These are phyloP conservation scores for Boletellus emodensis DNA, from an alignment of 768 basidiomycete genomes.

Conservation along the genomic window DNA sequence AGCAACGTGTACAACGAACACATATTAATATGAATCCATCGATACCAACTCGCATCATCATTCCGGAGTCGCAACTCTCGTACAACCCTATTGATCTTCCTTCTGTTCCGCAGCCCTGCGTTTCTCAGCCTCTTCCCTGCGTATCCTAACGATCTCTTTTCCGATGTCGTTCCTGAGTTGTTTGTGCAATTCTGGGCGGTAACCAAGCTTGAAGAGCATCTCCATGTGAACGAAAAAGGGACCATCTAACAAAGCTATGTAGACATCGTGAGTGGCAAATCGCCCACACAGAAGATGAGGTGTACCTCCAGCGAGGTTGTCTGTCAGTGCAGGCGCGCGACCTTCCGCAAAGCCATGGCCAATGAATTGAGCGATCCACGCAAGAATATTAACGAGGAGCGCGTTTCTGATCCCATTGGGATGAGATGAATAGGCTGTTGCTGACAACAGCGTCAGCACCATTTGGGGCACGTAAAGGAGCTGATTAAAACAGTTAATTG, in stretches of 20 bases:
- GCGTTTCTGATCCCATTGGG: slow-evolving; percentile 55
- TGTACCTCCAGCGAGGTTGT: slow-evolving; percentile 83
- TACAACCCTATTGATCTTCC: slow-evolving; percentile 15
- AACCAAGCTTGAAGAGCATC: slow-evolving; percentile 76
- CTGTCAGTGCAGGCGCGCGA: slow-evolving; percentile 83
- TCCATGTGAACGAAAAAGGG: slow-evolving; percentile 97
- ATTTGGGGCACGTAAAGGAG: slow-evolving; percentile 77
- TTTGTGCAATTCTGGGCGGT: slow-evolving; percentile 72
- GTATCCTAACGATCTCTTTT: slow-evolving; percentile 66
- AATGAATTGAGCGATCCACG: slow-evolving; percentile 90
- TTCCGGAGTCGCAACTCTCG: background rate
- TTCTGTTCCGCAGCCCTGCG: slow-evolving; percentile 43
- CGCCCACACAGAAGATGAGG: background rate
- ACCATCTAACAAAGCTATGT: slow-evolving; percentile 78
- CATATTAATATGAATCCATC: background rate
- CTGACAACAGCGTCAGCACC: slow-evolving; percentile 57
- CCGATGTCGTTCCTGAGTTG: slow-evolving; percentile 73
- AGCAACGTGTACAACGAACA: no score
- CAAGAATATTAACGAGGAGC: slow-evolving; percentile 51
- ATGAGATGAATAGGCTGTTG: slow-evolving; percentile 60
- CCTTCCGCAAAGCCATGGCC: slow-evolving; percentile 87
- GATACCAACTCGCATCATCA: background rate
- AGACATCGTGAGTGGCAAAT: background rate
- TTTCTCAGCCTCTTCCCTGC: slow-evolving; percentile 60
- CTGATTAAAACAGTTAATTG: slow-evolving; percentile 37